phyloP scores from a whole-genome alignment of 805 yeast genomes.

The Starmerella roubikii region DNA sequence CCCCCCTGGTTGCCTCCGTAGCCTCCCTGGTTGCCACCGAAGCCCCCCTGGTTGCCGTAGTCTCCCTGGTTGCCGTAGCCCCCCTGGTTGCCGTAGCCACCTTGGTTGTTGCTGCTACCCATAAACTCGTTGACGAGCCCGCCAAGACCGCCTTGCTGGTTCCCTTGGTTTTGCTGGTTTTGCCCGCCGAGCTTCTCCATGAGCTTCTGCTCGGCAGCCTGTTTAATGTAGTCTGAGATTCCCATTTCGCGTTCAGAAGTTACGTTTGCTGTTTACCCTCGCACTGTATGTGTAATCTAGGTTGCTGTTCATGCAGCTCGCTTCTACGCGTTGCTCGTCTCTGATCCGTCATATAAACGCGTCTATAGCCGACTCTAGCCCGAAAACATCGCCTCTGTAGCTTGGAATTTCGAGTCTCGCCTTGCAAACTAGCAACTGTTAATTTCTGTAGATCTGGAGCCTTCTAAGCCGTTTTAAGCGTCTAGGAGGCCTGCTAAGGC shows the following conservation, averaged over 20 bases:
- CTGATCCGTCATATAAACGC: no score
- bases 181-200: neutral
- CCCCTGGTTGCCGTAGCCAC: slow-evolving; percentile 1
- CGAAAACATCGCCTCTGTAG: no score
- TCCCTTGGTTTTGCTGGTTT: neutral
- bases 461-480: no score
- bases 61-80: slow-evolving; percentile 4
- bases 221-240: neutral
- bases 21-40: slow-evolving; percentile 4
- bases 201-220: neutral
- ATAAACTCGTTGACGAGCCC: slow-evolving; percentile 4
- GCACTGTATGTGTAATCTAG: no score
- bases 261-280: no score
- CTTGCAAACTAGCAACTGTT: no score
- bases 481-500: no score
- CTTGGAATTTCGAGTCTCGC: no score
- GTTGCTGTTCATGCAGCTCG: no score
- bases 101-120: neutral
- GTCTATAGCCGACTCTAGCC: no score
- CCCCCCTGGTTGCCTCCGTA: slow-evolving; percentile 3
- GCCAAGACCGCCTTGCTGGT: slow-evolving; percentile 9
- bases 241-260: neutral
- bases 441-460: no score
- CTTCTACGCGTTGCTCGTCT: no score
- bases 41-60: slow-evolving; percentile 4